A percentile compares a stretch with the other conserved stretches of the same genome.
Evolutionary conservation across 2,329 filamentous ascomycete species (phyloP).

Genomic region (Xylariales sp.): DNA sequence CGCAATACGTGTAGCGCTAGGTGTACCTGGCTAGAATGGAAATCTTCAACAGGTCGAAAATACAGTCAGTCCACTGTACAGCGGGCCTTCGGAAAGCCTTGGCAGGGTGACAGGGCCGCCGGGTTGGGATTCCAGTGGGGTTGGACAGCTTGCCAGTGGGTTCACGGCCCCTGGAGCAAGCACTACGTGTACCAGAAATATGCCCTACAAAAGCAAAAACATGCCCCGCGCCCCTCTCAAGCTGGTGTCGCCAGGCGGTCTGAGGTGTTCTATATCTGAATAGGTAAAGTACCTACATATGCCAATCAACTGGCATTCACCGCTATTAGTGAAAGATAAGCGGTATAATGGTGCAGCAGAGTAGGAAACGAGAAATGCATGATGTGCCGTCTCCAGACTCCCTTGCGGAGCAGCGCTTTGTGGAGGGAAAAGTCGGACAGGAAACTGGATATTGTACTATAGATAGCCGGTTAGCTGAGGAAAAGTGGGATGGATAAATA

Average conservation of each 20-base stretch:
- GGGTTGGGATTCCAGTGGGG: slow-evolving; percentile 38
- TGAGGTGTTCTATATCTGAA: slow-evolving; percentile 36
- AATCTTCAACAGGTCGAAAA: slow-evolving; percentile 20
- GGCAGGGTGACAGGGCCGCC: slow-evolving; percentile 38
- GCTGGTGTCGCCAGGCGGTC: slow-evolving; percentile 38
- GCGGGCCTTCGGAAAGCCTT: slow-evolving; percentile 27
- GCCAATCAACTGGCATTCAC: slow-evolving; percentile 30
- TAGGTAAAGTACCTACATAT: slow-evolving; percentile 41
- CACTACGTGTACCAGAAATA: slow-evolving; percentile 33
- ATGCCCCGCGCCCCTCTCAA: slow-evolving; percentile 37
- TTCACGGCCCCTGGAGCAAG: slow-evolving; percentile 26
- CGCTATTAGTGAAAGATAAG: slow-evolving; percentile 32
- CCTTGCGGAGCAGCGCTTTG: slow-evolving; percentile 20
- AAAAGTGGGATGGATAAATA: slow-evolving; percentile 27
- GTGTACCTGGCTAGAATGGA: slow-evolving; percentile 4
- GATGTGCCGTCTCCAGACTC: slow-evolving; percentile 13
- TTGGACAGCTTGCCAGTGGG: slow-evolving; percentile 29
- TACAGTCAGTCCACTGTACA: slow-evolving; percentile 24
- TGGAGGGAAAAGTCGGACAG: slow-evolving; percentile 18
- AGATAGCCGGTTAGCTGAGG: not conserved
- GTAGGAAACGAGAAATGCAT: slow-evolving; percentile 16
- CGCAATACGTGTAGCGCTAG: slow-evolving; percentile 3
- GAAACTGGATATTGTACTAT: not conserved
- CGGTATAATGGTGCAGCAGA: slow-evolving; percentile 28
- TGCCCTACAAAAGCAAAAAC: slow-evolving; percentile 30